These are phyloP conservation scores for Chlorella sp. DNA, from an alignment of 139 green algal species.

Conservation along the genomic window DNA sequence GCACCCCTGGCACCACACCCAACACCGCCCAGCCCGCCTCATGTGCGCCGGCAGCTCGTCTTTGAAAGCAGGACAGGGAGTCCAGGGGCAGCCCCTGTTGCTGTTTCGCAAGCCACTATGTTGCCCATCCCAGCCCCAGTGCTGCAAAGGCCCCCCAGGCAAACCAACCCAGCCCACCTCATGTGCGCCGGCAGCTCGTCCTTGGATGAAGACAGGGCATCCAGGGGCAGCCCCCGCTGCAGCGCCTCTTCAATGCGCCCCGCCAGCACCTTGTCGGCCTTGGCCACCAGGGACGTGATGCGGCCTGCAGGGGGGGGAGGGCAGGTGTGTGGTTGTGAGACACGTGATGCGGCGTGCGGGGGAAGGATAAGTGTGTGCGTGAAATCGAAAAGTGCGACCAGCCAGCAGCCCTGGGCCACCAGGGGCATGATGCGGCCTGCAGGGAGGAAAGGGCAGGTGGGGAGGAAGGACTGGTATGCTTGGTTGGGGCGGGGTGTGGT, in stretches of 20 bases:
- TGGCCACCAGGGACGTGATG: slow-evolving; percentile 23
- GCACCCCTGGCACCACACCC: too few relatives aligned
- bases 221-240: slow-evolving; percentile 69
- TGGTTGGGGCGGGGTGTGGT: too few relatives aligned
- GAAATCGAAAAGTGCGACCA: slow-evolving; percentile 51
- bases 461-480: not conserved
- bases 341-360: not conserved
- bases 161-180: slow-evolving; percentile 19
- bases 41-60: too few relatives aligned
- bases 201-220: slow-evolving; percentile 69
- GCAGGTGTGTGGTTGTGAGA: not conserved
- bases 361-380: not conserved
- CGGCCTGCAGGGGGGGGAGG: slow-evolving; percentile 28
- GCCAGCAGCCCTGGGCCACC: slow-evolving; percentile 68
- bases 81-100: too few relatives aligned
- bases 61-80: too few relatives aligned
- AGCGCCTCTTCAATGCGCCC: slow-evolving; percentile 82
- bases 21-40: slow-evolving; percentile 23
- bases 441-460: not conserved
- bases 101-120: too few relatives aligned
- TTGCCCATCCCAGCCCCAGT: too few relatives aligned
- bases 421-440: slow-evolving; percentile 39
- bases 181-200: slow-evolving; percentile 67
- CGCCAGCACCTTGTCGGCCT: slow-evolving; percentile 79
- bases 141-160: too few relatives aligned